Conservation (phyloP, 2,329 filamentous ascomycete genomes). For the Fusarium drepaniforme region DNA sequence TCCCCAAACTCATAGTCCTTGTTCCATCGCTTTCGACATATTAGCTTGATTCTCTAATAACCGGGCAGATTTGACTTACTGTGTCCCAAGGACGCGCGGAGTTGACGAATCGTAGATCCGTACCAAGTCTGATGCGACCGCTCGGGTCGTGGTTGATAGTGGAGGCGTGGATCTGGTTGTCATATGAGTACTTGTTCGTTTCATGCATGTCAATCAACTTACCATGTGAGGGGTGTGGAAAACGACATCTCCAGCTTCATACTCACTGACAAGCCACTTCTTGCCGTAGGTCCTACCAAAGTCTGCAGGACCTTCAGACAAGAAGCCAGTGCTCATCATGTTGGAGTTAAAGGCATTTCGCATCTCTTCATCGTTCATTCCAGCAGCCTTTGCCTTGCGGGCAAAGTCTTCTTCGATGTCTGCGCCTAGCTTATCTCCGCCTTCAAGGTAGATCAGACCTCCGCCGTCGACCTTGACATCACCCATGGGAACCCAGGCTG, state of each 20-base stretch:
- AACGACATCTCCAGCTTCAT: slow-evolving; percentile 57
- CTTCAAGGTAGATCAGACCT: slow-evolving; percentile 70
- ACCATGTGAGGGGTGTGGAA: slow-evolving; percentile 53
- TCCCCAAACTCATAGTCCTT: neutral
- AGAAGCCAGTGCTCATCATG: slow-evolving; percentile 68
- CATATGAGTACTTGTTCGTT: neutral
- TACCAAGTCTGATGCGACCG: neutral
- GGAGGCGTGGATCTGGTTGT: slow-evolving; percentile 65
- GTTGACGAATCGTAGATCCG: neutral
- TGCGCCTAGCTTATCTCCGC: slow-evolving; percentile 53
- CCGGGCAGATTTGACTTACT: neutral
- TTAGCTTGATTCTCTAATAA: neutral
- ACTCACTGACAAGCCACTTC: slow-evolving; percentile 54
- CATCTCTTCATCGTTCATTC: slow-evolving; percentile 65
- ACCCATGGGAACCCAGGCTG: slow-evolving; percentile 70
- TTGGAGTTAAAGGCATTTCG: slow-evolving; percentile 68
- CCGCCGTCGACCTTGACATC: slow-evolving; percentile 66
- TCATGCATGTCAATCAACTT: neutral
- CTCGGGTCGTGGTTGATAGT: slow-evolving; percentile 61
- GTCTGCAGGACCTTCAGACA: slow-evolving; percentile 61
- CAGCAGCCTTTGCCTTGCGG: slow-evolving; percentile 59
- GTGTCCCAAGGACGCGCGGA: neutral
- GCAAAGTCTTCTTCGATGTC: slow-evolving; percentile 65
- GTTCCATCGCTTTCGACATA: neutral
- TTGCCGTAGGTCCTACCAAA: slow-evolving; percentile 47